Conservation (phyloP, 768 basidiomycete species). For the Lentinula sp. region DNA sequence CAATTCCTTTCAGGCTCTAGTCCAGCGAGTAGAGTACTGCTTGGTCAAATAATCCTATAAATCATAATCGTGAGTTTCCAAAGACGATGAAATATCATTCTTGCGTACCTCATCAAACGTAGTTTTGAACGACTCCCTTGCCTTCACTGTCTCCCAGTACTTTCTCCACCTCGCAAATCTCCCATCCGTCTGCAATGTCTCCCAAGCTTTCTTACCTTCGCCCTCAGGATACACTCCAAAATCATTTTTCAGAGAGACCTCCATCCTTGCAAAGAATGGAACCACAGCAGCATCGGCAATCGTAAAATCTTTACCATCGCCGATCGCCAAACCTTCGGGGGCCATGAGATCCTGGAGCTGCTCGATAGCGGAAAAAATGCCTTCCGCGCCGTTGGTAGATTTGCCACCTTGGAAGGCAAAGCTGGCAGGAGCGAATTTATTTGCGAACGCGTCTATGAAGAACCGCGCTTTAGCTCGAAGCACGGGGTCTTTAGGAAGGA, state of each 20-base stretch:
- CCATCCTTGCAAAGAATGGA: slow-evolving; percentile 55
- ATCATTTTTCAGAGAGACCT: slow-evolving; percentile 39
- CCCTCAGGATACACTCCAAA: slow-evolving; percentile 44
- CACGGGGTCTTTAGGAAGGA: slow-evolving; percentile 53
- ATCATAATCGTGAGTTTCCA: too few species aligned
- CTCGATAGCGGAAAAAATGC: slow-evolving; percentile 36
- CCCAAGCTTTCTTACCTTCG: slow-evolving; percentile 36
- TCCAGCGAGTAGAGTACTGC: neutral
- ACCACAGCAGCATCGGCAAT: slow-evolving; percentile 57
- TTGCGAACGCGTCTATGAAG: slow-evolving; percentile 51
- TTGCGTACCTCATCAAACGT: slow-evolving; percentile 4
- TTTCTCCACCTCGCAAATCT: slow-evolving; percentile 45
- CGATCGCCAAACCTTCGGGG: slow-evolving; percentile 27
- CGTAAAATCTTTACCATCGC: slow-evolving; percentile 34
- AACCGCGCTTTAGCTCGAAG: slow-evolving; percentile 53
- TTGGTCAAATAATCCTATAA: neutral
- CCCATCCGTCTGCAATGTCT: slow-evolving; percentile 31
- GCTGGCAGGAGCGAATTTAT: slow-evolving; percentile 35
- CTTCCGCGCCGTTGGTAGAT: slow-evolving; percentile 22
- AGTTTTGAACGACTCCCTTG: slow-evolving; percentile 2
- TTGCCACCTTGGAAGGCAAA: slow-evolving; percentile 29
- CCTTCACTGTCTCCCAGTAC: slow-evolving; percentile 34
- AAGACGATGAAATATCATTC: neutral
- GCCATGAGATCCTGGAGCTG: slow-evolving; percentile 45
- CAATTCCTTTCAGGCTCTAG: neutral